Percentiles rank a stretch among this genome's conserved stretches.
Evolutionary conservation across 1,284 basidiomycete genomes (phyloP).

Genomic region (Ceratobasidium sp.): DNA sequence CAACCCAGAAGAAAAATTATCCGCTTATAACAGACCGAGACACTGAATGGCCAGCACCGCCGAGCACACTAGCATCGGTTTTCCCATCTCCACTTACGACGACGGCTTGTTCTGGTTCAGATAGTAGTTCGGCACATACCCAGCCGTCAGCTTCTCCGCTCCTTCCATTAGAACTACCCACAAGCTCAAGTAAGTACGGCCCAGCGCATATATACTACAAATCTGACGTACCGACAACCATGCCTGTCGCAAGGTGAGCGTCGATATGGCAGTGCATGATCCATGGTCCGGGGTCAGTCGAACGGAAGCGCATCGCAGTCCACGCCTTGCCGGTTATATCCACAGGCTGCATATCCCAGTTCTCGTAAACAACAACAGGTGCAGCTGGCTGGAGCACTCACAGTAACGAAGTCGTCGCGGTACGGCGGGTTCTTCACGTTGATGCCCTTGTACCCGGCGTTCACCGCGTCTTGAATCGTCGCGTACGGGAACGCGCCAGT

Average conservation of each 20-base stretch:
- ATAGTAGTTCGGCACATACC: constrained; percentile 31
- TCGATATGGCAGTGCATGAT: constrained; percentile 45
- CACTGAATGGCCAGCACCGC: too few species aligned
- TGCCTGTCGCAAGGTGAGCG: constrained; percentile 36
- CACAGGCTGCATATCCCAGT: background rate
- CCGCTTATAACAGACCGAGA: background rate
- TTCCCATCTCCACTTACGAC: background rate
- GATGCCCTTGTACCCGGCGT: constrained; percentile 30
- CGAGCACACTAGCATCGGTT: background rate
- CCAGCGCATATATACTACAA: background rate
- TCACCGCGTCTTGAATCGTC: constrained; percentile 34
- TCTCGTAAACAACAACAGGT: background rate
- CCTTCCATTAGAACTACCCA: constrained; percentile 19
- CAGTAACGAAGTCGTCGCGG: constrained; percentile 36
- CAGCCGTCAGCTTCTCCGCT: constrained; percentile 23
- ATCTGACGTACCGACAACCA: constrained; percentile 4
- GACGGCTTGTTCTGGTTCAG: constrained; percentile 36
- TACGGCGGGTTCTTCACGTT: constrained; percentile 42
- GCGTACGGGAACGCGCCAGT: constrained; percentile 38
- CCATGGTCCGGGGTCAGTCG: constrained; percentile 25
- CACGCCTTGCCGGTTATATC: constrained; percentile 27
- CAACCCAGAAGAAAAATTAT: background rate
- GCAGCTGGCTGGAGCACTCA: background rate
- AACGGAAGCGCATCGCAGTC: constrained; percentile 40
- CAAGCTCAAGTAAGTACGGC: background rate